Evolutionary conservation across 805 yeast species (phyloP).

Genomic region (Pichia ethanolica): DNA sequence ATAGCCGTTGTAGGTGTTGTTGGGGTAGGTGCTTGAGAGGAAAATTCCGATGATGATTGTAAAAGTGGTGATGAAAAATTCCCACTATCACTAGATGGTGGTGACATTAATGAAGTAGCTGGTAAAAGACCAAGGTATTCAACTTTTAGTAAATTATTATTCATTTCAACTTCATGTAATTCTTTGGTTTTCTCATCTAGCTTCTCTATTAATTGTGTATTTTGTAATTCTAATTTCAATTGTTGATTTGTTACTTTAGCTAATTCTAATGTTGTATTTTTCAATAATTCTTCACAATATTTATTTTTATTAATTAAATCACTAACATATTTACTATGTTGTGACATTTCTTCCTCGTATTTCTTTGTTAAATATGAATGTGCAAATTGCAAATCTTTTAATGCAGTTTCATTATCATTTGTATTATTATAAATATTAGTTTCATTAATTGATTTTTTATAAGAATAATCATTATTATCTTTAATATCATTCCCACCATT

Average conservation of each 20-base stretch:
- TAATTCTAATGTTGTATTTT: conserved; percentile 32
- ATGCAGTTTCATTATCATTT: conserved; percentile 35
- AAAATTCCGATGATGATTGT: too few species aligned
- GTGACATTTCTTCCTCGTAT: conserved; percentile 57
- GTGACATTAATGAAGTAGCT: conserved; percentile 7
- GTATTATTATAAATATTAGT: background rate
- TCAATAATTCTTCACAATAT: conserved; percentile 44
- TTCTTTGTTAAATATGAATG: conserved; percentile 63
- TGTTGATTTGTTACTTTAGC: conserved; percentile 31
- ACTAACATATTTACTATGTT: conserved; percentile 45
- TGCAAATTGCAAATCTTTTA: conserved; percentile 62
- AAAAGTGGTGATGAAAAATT: too few species aligned
- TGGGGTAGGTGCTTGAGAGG: background rate
- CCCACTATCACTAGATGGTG: too few species aligned
- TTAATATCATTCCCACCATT: background rate
- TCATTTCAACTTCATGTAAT: conserved; percentile 36
- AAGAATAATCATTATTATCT: background rate
- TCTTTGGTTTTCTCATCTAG: conserved; percentile 21
- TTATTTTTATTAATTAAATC: conserved; percentile 44
- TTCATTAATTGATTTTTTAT: background rate
- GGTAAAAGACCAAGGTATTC: conserved; percentile 35
- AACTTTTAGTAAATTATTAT: conserved; percentile 36
- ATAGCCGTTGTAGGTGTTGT: background rate
- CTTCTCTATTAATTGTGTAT: too few species aligned
- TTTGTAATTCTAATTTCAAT: conserved; percentile 24